Evolutionary conservation across 805 yeast genomes (phyloP), one percentile per base, ranked within the genome.

Genomic region (Saturnispora zaruensis): DNA sequence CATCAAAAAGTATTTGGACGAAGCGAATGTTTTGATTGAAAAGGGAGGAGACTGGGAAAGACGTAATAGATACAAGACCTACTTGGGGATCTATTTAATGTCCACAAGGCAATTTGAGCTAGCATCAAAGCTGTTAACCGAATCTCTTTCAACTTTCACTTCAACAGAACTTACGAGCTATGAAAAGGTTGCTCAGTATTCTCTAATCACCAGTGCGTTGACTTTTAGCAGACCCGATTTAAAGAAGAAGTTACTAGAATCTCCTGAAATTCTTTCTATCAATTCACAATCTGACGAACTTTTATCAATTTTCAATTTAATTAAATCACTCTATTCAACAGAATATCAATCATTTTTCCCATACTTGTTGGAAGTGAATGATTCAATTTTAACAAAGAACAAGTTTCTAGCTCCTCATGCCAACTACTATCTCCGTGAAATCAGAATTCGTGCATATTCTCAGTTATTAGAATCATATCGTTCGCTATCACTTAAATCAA

Each of bases 41-140:
- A 86, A 88, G 61, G 99, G 98, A 50, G 99, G 99, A 54, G 99
- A 93, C 66, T 93, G 99, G 99, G 99, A 93, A 70, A 86, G 99
- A 68, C 82, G 96, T 62, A 93, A 93, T 70, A 74, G 96, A 58
- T 88, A 79, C 74, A 93, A 93, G 72, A 87, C 97, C 5, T 93
- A 93, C 68, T 69, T 78, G 51, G 99, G 99, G 21, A 75, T 93
- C 45, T 87, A 87, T 64, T 71, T 78, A 34, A 70, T 93, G 77
- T 84, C 96, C 6, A 82, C 90, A 26, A 81, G 99, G 62, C 81
- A 87, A 59, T 93, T 93, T 61, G 73, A 72, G 38, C 95, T 87
- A 58, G 96, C 98, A 2, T 80, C 97, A 2, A 79, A 79, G 48
- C 71, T 91, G 54, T 75, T 93, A 59, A 87, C 87, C 55, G 99